Base-by-base conservation (phyloP, 176 grass and related monocot species). In the Echinochloa phyllopogon region DNA sequence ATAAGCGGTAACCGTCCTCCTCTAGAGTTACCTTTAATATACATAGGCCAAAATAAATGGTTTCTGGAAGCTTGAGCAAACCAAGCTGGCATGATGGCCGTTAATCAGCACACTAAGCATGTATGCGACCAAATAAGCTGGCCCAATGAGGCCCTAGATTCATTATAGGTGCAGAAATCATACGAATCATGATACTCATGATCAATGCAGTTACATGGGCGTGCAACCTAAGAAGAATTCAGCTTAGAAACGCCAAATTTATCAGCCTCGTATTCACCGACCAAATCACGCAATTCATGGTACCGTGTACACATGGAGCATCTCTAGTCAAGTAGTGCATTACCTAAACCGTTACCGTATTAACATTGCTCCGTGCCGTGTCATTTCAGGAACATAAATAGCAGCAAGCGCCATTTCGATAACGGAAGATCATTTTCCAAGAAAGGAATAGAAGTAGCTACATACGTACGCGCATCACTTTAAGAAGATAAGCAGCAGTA, bases 101-200 rank as follows among this genome's bases (percentile, higher is more conserved):
- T 55, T 82, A 43, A 53, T 76, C 24, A 39, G 38, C 45, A 58
- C 52, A 40, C 81, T 65, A 72, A 77, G 44, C 36, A 89, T n/a
- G 13, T 12, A 8, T 0, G 20, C 43, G 52, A 20, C 43, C 14
- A 77, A 40, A 72, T 12, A 78, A 62, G 47, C 13, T 1, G 4
- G 4, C 67, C 14, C 56, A 63, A 70, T 52, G 27, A 39, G 11
- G 8, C 6, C 14, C 2, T 24, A 23, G 13, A 76, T 59, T 78
- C 36, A 76, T 59, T 78, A 23, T 13, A 78, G 65, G 21, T 56
- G 78, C 38, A 0, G 55, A 21, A 56, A 43, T 1, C 64, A 13
- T 0, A 9, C 4, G 10, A 70, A 1, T 43, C 47, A 45, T 6
- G 0, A 68, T 47, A 84, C 36, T 50, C 24, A 82, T 12, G 10